Percentiles rank a stretch among this genome's conserved stretches.
Evolutionary conservation across 768 basidiomycete species (phyloP).

Genomic region (Rubroboletus satanas): DNA sequence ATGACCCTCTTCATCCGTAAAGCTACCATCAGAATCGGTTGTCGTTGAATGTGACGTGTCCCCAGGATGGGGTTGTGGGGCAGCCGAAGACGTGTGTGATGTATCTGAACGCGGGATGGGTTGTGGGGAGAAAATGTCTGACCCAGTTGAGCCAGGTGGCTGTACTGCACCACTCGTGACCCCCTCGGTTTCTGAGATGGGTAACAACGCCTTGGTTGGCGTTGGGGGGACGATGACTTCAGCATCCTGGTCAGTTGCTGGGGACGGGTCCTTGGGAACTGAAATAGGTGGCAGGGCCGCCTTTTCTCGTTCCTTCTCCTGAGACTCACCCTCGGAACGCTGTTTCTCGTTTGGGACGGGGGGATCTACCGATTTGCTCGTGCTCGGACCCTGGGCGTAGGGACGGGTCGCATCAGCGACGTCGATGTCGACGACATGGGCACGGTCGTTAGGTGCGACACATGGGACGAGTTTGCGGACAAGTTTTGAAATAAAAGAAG

Average conservation of each 20-base stretch:
- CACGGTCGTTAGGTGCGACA: conserved; percentile 46
- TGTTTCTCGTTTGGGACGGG: conserved; percentile 30
- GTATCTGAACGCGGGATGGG: conserved; percentile 22
- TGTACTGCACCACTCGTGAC: conserved; percentile 91
- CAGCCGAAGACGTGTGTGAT: conserved; percentile 20
- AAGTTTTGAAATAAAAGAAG: conserved; percentile 57
- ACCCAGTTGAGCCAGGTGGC: conserved; percentile 77
- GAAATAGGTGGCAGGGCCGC: conserved; percentile 22
- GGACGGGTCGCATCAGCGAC: conserved; percentile 19
- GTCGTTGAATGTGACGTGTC: conserved; percentile 31
- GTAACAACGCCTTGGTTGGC: conserved; percentile 42
- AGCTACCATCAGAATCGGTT: conserved; percentile 36
- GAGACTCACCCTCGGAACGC: conserved; percentile 18
- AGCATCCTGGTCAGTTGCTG: conserved; percentile 27
- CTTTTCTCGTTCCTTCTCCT: conserved; percentile 38
- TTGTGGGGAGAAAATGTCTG: conserved; percentile 30
- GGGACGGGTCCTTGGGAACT: conserved; percentile 19
- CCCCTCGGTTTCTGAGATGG: conserved; percentile 77
- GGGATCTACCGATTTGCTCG: conserved; percentile 20
- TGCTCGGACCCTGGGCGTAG: conserved; percentile 15
- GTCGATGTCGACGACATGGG: conserved; percentile 45
- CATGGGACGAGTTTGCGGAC: conserved; percentile 65
- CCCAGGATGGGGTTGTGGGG: conserved; percentile 28
- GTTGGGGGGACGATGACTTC: conserved; percentile 47
- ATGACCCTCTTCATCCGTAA: conserved; percentile 62